Base-by-base conservation (phyloP, 2,329 filamentous ascomycete species). In the Xylariaceae sp. region DNA sequence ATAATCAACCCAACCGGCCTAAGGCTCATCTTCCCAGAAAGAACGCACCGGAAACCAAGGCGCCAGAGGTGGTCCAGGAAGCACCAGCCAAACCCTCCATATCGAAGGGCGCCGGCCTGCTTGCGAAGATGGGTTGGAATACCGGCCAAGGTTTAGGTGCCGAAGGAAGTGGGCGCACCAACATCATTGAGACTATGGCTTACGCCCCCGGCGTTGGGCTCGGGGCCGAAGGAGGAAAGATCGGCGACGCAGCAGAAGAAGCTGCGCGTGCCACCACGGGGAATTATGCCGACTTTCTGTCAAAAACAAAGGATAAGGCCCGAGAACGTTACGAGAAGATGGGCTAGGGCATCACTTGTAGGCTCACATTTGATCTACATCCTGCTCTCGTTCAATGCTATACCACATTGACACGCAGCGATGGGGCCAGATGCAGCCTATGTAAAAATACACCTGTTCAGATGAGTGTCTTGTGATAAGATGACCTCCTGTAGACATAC, bases 61-160 rank as follows among this genome's bases (percentile, higher is more conserved):
- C 66, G 13, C 57, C 60, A 6, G 59, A 63, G 7, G 52, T 59
- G 31, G 66, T 71, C 41, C 54, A 64, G 16, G 68, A 70, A 15
- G 32, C 50, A 4, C 44, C 56, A 1, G 44, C 59, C 7, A 61
- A 66, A 24, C 63, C 70, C 6, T 58, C 60, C 37, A 64, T 69
- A 44, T 81, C 78, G 28, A 86, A 83, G 60, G 82, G 83, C 11
- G 80, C 80, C 0, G 78, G 79, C 3, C 71, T 87, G 56, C 68
- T 88, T 30, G 78, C 80, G 30, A 87, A 87, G 67, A 85, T 86
- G 78, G 84, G 84, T 19, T 87, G 83, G 83, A 78, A 68, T 17
- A 68, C 73, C 1, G 83, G 84, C 8, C 71, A 74, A 42, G 83
- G 84, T 0, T 67, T 87, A 3, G 84, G 84, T 2, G 79, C 76